Conservation (phyloP, 257 asterid species). For the Solanum rostratum region DNA sequence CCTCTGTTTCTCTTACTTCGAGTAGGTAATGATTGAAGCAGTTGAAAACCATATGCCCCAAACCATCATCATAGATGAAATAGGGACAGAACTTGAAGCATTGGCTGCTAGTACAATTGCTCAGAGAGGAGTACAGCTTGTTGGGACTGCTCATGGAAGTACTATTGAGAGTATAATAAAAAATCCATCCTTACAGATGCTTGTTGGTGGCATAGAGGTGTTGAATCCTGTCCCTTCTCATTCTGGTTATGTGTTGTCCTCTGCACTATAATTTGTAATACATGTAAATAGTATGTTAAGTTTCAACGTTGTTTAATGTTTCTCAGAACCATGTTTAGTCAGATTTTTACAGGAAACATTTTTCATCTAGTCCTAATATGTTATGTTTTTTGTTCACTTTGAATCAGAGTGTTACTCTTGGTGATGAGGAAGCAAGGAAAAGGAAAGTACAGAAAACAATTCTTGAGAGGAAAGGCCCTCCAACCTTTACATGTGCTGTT, state of each 20-base stretch:
- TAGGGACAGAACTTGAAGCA: slow-evolving; percentile 96
- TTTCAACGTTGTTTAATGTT: neutral
- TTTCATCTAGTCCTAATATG: neutral
- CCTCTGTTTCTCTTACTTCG: neutral
- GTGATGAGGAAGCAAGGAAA: slow-evolving; percentile 97
- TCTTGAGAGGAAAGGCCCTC: slow-evolving; percentile 97
- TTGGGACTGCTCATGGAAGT: slow-evolving; percentile 94
- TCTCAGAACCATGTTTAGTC: neutral
- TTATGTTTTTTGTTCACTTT: neutral
- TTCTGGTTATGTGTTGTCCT: neutral
- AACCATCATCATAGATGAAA: slow-evolving; percentile 89
- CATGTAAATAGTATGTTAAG: neutral
- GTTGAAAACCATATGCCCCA: slow-evolving; percentile 99
- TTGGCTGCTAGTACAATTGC: slow-evolving; percentile 97
- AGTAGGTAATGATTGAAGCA: slow-evolving; percentile 97
- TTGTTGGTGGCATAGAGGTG: slow-evolving; percentile 99
- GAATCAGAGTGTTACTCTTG: slow-evolving; percentile 88
- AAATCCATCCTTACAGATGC: slow-evolving; percentile 85
- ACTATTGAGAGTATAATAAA: slow-evolving; percentile 82
- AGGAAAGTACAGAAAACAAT: slow-evolving; percentile 97
- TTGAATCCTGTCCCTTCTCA: neutral
- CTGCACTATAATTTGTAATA: neutral
- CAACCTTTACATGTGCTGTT: slow-evolving; percentile 85
- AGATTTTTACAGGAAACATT: neutral
- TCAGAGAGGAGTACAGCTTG: slow-evolving; percentile 99